Base-by-base conservation (phyloP, 768 basidiomycete genomes). In the Kwoniella sp. region DNA sequence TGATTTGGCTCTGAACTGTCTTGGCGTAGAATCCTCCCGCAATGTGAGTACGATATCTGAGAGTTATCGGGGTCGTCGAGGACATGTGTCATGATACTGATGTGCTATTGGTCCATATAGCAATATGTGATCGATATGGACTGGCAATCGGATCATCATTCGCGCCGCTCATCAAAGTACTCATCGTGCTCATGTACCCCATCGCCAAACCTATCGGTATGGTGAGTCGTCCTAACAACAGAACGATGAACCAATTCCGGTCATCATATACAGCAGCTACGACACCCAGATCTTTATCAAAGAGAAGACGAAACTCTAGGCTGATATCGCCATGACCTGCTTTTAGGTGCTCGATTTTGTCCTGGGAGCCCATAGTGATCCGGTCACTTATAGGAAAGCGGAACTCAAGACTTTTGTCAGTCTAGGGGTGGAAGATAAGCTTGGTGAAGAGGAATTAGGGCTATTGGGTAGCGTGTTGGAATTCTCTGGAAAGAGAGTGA, bases 341-440 rank as follows among this genome's bases (percentile, higher is more conserved):
- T 6, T 30, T 10, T 37, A 77, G 77, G 46, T 73, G 3, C 69
- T 78, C 2, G 77, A 78, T 46, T 58, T 58, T 21, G 22, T 73
- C 8, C 68, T 78, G 0, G 77, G 77, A 0, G 63, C 70, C 19
- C 68, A 74, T 33, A 70, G 69, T 40, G 67, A 72, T 21, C 63
- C 59, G 2, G 63, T 69, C 8, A 74, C 74, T 6, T 78, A 78
- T 48, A 64, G 75, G 9, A 78, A 78, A 69, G 75, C 74, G 36
- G 75, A 78, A 51, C 62, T 78, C 1, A 78, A 78, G 62, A 72
- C 73, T 0, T 78, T 78, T 50, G 73, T 78, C 37, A 64, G 68
- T 47, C 61, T 77, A 0, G 77, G 74, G 6, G 68, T 78, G 17
- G 75, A 74, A 52, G 73, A 77, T 60, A 67, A 70, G 48, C 62